phyloP scores from a whole-genome alignment of 306 rosid species.

The Sophora flavescens region DNA sequence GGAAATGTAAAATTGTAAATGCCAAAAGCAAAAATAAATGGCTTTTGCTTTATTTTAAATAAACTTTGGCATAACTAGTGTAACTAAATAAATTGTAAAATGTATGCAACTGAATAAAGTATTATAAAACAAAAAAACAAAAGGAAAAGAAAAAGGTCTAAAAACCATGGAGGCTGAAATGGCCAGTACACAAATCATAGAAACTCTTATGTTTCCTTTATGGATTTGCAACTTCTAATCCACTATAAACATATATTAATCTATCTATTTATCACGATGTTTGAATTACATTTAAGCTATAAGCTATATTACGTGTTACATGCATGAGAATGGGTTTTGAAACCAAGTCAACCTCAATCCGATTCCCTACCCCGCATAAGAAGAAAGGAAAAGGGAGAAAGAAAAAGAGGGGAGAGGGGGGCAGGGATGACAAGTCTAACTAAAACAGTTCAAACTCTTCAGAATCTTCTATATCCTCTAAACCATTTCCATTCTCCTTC shows the following conservation, averaged over 20 bases:
- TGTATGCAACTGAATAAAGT: neutral
- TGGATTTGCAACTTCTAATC: constrained; percentile 56
- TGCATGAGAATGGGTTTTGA: constrained; percentile 33
- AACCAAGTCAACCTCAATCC: constrained; percentile 46
- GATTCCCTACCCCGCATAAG: constrained; percentile 33
- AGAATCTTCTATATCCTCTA: constrained; percentile 66
- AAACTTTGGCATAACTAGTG: constrained; percentile 3
- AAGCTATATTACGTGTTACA: constrained; percentile 63
- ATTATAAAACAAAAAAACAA: neutral
- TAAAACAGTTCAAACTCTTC: constrained; percentile 87
- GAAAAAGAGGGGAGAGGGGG: neutral
- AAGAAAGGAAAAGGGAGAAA: constrained; percentile 38
- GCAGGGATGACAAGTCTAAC: constrained; percentile 44
- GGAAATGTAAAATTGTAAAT: too few relatives aligned
- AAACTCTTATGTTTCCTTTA: constrained; percentile 43
- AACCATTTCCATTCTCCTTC: constrained; percentile 63
- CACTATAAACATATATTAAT: constrained; percentile 67
- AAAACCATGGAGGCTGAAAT: neutral
- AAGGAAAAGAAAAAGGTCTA: neutral
- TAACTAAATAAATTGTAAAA: constrained; percentile 3
- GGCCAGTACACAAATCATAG: constrained; percentile 33
- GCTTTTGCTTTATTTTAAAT: too few relatives aligned
- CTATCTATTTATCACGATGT: constrained; percentile 60
- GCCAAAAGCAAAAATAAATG: too few relatives aligned
- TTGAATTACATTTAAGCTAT: constrained; percentile 62